phyloP scores from a whole-genome alignment of 306 rosid species.

The Phaseolus lunatus region DNA sequence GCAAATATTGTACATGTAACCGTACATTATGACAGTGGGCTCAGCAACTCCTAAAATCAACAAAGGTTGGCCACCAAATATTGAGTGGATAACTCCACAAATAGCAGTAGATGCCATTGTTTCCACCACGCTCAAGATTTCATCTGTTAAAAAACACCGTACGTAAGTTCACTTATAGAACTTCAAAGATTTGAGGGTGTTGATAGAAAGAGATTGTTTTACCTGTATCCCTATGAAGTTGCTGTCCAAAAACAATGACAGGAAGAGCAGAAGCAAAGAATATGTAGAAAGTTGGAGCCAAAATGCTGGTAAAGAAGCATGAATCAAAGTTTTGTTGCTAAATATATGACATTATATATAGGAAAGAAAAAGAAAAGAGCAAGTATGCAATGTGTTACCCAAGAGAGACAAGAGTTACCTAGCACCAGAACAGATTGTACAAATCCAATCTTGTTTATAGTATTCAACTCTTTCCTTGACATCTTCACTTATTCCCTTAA shows the following conservation, averaged over 20 bases:
- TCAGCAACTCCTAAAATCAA: slow-evolving; percentile 96
- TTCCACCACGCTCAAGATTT: slow-evolving; percentile 92
- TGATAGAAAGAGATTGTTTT: slow-evolving; percentile 11
- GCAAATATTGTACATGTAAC: slow-evolving; percentile 69
- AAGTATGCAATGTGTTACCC: not conserved
- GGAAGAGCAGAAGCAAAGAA: slow-evolving; percentile 95
- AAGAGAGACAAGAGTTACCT: slow-evolving; percentile 50
- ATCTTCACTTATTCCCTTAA: slow-evolving; percentile 71
- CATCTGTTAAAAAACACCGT: slow-evolving; percentile 51
- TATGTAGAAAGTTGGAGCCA: slow-evolving; percentile 91
- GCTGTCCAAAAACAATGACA: slow-evolving; percentile 92
- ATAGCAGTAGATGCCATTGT: slow-evolving; percentile 91
- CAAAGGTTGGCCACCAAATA: slow-evolving; percentile 94
- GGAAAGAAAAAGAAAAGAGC: not conserved
- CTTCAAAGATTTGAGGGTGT: slow-evolving; percentile 3
- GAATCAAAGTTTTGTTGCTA: slow-evolving; percentile 17
- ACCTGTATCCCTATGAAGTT: slow-evolving; percentile 84
- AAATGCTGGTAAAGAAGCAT: slow-evolving; percentile 53
- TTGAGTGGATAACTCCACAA: slow-evolving; percentile 86
- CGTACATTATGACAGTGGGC: slow-evolving; percentile 94
- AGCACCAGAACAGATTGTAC: slow-evolving; percentile 62
- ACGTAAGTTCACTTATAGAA: slow-evolving; percentile 12
- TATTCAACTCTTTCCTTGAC: slow-evolving; percentile 75
- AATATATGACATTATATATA: not conserved
- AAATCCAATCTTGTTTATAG: slow-evolving; percentile 80